These are phyloP conservation scores for Peronospora destructor DNA, from an alignment of 352 stramenopile species.

Conservation along the genomic window DNA sequence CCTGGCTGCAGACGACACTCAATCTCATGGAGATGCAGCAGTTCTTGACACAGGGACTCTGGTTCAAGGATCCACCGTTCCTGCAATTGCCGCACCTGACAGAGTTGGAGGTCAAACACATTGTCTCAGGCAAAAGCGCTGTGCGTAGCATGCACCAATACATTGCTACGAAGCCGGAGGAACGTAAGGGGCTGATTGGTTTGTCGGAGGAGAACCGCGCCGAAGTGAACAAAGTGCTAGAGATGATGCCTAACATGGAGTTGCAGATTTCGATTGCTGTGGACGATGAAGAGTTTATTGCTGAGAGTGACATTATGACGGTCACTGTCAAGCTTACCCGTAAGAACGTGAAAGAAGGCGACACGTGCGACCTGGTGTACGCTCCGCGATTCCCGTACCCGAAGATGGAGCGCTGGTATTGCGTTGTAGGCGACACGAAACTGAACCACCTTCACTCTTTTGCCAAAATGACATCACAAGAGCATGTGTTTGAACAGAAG, in stretches of 20 bases:
- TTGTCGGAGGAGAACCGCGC: conserved; percentile 88
- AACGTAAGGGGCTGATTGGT: conserved; percentile 90
- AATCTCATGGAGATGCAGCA: conserved; percentile 97
- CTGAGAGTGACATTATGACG: conserved; percentile 98
- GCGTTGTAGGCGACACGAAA: conserved; percentile 91
- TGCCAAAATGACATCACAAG: conserved; percentile 92
- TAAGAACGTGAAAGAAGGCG: conserved; percentile 93
- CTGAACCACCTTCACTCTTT: conserved; percentile 94
- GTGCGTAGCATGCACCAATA: conserved; percentile 92
- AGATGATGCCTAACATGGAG: conserved; percentile 93
- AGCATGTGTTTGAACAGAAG: conserved; percentile 84
- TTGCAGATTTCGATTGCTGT: conserved; percentile 88
- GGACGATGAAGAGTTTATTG: conserved; percentile 91
- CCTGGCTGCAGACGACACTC: conserved; percentile 91
- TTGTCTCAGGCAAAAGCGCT: conserved; percentile 87
- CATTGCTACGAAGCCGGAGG: conserved; percentile 81
- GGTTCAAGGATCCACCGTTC: conserved; percentile 88
- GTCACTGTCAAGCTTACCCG: conserved; percentile 94
- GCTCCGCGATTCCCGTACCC: conserved; percentile 93
- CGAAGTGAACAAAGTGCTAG: conserved; percentile 90
- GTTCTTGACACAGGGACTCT: conserved; percentile 95
- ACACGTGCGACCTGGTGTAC: conserved; percentile 93
- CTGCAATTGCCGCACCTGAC: conserved; percentile 89
- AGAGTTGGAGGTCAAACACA: conserved; percentile 88
- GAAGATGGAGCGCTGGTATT: conserved; percentile 96